phyloP scores from a whole-genome alignment of 352 stramenopile species.

The Pythium plurisporium region DNA sequence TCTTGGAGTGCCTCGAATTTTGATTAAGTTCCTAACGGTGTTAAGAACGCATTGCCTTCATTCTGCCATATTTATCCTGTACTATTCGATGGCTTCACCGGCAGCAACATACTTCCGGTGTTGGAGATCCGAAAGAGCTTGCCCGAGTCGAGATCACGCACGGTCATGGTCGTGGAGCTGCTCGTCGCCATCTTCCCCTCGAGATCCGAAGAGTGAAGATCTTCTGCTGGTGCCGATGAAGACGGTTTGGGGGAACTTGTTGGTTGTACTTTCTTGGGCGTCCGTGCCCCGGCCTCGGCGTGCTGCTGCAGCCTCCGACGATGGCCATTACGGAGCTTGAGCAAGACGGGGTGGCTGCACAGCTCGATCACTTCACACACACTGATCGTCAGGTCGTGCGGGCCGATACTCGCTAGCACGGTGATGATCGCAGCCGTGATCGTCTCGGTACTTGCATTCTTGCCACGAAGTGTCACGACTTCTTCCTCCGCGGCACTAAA shows the following conservation, averaged over 20 bases:
- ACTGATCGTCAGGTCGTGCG: slow-evolving; percentile 61
- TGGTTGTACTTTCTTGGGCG: too few species aligned
- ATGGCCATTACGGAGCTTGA: slow-evolving; percentile 77
- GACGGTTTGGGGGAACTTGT: too few species aligned
- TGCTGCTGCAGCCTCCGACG: slow-evolving; percentile 49
- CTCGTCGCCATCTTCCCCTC: too few species aligned
- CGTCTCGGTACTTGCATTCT: slow-evolving; percentile 48
- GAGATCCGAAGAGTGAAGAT: too few species aligned
- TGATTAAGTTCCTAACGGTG: background rate
- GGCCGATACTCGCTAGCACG: slow-evolving; percentile 41
- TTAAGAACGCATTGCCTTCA: slow-evolving; percentile 8
- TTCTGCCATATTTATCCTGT: slow-evolving; percentile 12
- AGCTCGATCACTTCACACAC: slow-evolving; percentile 80
- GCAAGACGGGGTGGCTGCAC: slow-evolving; percentile 65
- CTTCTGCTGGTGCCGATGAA: background rate
- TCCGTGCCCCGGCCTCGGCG: slow-evolving; percentile 30
- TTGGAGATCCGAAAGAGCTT: slow-evolving; percentile 67
- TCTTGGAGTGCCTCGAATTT: background rate
- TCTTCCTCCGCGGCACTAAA: slow-evolving; percentile 58
- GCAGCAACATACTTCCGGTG: slow-evolving; percentile 56
- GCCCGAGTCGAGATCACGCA: slow-evolving; percentile 66
- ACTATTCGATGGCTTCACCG: slow-evolving; percentile 25
- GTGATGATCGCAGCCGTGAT: slow-evolving; percentile 60
- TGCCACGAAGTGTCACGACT: slow-evolving; percentile 35
- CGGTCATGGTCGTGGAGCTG: slow-evolving; percentile 33